A percentile compares a stretch with the other conserved stretches of the same genome.
These are phyloP conservation scores for Otatea glauca DNA, from an alignment of 176 grass and related monocot genomes.

Conservation along the genomic window DNA sequence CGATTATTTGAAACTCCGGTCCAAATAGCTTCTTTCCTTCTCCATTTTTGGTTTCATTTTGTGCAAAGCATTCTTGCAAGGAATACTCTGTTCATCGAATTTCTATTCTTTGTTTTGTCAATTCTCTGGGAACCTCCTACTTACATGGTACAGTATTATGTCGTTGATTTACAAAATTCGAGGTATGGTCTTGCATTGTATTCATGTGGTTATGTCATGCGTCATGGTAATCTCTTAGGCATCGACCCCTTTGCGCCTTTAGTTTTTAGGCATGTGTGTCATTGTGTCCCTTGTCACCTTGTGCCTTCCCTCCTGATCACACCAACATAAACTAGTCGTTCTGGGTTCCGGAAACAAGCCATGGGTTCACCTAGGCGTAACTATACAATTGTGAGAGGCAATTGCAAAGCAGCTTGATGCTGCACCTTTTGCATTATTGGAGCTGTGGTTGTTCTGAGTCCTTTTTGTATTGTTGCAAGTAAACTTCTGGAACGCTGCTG, in stretches of 20 bases:
- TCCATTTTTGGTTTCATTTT: not conserved
- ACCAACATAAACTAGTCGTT: not conserved
- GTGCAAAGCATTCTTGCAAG: not conserved
- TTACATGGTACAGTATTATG: not conserved
- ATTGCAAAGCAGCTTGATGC: not conserved
- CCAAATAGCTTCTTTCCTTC: not conserved
- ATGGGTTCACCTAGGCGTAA: not conserved
- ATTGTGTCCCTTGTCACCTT: too few relatives aligned
- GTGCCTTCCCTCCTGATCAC: not conserved
- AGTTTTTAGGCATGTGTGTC: not conserved
- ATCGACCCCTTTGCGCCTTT: not conserved
- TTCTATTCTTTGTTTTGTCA: not conserved
- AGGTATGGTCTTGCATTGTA: not conserved
- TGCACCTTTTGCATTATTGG: not conserved
- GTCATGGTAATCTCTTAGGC: not conserved
- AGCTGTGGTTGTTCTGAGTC: not conserved
- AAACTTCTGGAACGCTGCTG: not conserved
- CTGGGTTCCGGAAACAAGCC: not conserved
- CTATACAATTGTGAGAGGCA: not conserved
- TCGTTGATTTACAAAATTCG: not conserved
- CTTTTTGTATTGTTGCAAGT: not conserved
- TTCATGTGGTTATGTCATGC: not conserved
- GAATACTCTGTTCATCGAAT: too few relatives aligned
- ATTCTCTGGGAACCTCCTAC: not conserved
- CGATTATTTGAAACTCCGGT: not conserved